Evolutionary conservation across 2,329 filamentous ascomycete species (phyloP).

Genomic region (Pseudocercospora cruenta): DNA sequence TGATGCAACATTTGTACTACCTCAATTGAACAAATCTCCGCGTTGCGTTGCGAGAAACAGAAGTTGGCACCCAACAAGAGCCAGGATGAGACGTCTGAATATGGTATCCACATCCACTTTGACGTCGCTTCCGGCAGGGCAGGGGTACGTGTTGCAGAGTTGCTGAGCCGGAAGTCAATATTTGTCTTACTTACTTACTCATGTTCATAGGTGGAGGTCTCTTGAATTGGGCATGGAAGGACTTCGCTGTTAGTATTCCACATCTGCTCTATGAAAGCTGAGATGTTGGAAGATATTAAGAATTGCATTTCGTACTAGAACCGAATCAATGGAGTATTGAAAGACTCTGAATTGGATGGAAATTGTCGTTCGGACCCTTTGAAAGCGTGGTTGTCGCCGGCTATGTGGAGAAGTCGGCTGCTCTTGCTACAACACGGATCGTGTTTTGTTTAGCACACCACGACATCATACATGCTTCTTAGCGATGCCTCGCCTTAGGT

Average conservation of each 20-base stretch:
- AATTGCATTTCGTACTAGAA: neutral
- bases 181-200: too few species aligned
- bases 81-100: neutral
- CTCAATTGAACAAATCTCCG: neutral
- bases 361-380: neutral
- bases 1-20: conserved; percentile 6
- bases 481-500: neutral
- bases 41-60: neutral
- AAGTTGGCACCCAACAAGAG: conserved; percentile 3
- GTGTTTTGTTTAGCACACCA: too few species aligned
- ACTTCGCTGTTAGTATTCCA: too few species aligned
- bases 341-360: too few species aligned
- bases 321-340: neutral
- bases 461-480: neutral
- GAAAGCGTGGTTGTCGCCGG: neutral
- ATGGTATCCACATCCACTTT: neutral
- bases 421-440: neutral
- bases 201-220: too few species aligned
- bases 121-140: neutral
- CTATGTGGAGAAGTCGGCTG: neutral
- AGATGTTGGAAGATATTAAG: too few species aligned
- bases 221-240: too few species aligned
- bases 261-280: too few species aligned
- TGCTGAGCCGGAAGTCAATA: neutral
- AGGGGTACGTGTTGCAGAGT: neutral